Percentiles rank a stretch among this genome's conserved stretches.
phyloP scores from a whole-genome alignment of 768 basidiomycete species.

The Pleurotus tuoliensis region DNA sequence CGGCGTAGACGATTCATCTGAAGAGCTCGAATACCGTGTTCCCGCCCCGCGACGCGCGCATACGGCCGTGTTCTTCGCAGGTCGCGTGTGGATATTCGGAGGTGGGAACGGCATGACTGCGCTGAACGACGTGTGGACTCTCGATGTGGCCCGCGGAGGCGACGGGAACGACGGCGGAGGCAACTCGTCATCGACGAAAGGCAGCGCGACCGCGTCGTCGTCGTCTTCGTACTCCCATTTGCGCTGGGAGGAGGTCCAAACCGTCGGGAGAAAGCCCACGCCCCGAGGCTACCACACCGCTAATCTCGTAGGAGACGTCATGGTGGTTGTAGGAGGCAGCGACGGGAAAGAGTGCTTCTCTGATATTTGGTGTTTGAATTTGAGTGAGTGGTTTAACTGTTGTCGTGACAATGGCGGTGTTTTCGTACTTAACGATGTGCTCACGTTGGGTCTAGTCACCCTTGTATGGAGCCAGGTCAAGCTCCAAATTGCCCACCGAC shows the following conservation, averaged over 20 bases:
- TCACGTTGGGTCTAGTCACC: conserved; percentile 27
- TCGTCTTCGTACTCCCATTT: conserved; percentile 24
- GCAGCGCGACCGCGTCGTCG: background rate
- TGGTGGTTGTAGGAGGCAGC: conserved; percentile 89
- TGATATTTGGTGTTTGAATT: conserved; percentile 82
- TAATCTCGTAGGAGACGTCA: conserved; percentile 78
- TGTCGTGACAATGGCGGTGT: background rate
- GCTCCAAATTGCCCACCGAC: conserved; percentile 31
- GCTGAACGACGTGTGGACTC: conserved; percentile 85
- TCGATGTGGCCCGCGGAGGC: conserved; percentile 50
- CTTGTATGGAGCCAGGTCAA: conserved; percentile 44
- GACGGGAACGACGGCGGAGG: conserved; percentile 11
- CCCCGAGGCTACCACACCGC: conserved; percentile 89
- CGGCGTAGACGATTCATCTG: background rate
- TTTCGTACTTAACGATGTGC: background rate
- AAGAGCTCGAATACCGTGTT: conserved; percentile 13
- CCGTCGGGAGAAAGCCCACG: conserved; percentile 51
- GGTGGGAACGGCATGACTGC: conserved; percentile 94
- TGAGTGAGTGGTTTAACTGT: conserved; percentile 51
- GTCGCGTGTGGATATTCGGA: conserved; percentile 82
- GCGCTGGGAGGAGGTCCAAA: conserved; percentile 58
- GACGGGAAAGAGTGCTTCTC: conserved; percentile 87
- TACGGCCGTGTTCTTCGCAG: conserved; percentile 69
- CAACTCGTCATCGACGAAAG: background rate
- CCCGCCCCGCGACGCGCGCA: conserved; percentile 83